phyloP scores from a whole-genome alignment of 169 alveolate genomes.

The Babesia microti region DNA sequence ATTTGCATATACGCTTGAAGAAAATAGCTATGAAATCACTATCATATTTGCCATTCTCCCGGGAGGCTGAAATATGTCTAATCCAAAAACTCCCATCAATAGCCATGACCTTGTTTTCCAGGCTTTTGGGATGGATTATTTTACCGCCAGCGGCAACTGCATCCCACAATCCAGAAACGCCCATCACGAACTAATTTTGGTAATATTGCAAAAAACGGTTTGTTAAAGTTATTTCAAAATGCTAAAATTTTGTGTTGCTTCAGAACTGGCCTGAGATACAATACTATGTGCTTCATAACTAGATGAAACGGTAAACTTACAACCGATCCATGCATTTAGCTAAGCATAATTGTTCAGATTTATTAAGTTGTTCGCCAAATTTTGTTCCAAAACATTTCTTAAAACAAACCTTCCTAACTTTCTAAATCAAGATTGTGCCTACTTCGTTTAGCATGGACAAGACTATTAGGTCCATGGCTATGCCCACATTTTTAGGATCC shows the following conservation, averaged over 20 bases:
- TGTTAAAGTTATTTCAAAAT: slow-evolving; percentile 4
- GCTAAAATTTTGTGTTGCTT: slow-evolving; percentile 57
- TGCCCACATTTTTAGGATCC: slow-evolving; percentile 19
- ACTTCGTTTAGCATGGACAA: slow-evolving; percentile 50
- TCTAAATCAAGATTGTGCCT: slow-evolving; percentile 19
- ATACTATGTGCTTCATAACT: slow-evolving; percentile 79
- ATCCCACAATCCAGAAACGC: slow-evolving; percentile 42
- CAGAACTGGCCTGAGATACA: slow-evolving; percentile 69
- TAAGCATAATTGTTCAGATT: slow-evolving; percentile 66
- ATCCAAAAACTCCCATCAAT: slow-evolving; percentile 50
- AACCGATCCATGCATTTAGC: slow-evolving; percentile 82
- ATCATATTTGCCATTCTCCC: slow-evolving; percentile 21
- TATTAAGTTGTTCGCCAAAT: slow-evolving; percentile 61
- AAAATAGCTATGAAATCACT: slow-evolving; percentile 49
- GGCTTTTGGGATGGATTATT: slow-evolving; percentile 24
- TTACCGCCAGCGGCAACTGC: slow-evolving; percentile 42
- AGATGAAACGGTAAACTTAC: slow-evolving; percentile 33
- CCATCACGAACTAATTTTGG: slow-evolving; percentile 10
- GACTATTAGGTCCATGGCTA: slow-evolving; percentile 41
- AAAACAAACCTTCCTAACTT: slow-evolving; percentile 74
- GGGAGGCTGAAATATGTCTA: slow-evolving; percentile 38
- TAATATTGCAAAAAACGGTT: background rate
- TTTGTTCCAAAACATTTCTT: slow-evolving; percentile 68
- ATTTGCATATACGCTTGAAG: slow-evolving; percentile 75
- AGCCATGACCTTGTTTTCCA: slow-evolving; percentile 33